Conservation (phyloP, 2,329 filamentous ascomycete genomes). For the Talaromyces sp. region DNA sequence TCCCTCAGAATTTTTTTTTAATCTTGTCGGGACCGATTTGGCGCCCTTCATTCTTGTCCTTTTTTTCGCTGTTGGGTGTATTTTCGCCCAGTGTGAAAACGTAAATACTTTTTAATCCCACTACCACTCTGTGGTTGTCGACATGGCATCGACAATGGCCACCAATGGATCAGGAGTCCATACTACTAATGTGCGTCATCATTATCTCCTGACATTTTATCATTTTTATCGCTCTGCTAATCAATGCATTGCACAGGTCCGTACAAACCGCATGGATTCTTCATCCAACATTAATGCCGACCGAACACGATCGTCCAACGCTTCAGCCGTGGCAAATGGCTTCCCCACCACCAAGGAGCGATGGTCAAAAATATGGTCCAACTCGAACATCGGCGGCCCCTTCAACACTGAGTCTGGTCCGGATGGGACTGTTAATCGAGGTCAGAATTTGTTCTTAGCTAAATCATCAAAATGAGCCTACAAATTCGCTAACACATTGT, state of each 20-base stretch:
- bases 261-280: conserved; percentile 34
- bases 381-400: conserved; percentile 41
- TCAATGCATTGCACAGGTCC: conserved; percentile 17
- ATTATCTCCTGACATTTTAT: conserved; percentile 15
- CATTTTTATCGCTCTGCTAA: neutral
- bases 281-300: conserved; percentile 30
- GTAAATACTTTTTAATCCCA: conserved; percentile 9
- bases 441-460: conserved; percentile 29
- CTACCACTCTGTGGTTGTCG: conserved; percentile 13
- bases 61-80: neutral
- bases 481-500: neutral
- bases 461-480: neutral
- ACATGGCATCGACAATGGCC: conserved; percentile 33
- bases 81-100: neutral
- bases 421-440: conserved; percentile 45
- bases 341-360: conserved; percentile 41
- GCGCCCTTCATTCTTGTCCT: neutral
- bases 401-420: conserved; percentile 41
- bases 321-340: conserved; percentile 36
- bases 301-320: conserved; percentile 32
- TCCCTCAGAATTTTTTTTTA: neutral
- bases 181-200: conserved; percentile 23
- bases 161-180: conserved; percentile 32
- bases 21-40: neutral
- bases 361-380: conserved; percentile 52